Evolutionary conservation across 805 yeast species (phyloP).

Genomic region (Lipomyces oligophaga): DNA sequence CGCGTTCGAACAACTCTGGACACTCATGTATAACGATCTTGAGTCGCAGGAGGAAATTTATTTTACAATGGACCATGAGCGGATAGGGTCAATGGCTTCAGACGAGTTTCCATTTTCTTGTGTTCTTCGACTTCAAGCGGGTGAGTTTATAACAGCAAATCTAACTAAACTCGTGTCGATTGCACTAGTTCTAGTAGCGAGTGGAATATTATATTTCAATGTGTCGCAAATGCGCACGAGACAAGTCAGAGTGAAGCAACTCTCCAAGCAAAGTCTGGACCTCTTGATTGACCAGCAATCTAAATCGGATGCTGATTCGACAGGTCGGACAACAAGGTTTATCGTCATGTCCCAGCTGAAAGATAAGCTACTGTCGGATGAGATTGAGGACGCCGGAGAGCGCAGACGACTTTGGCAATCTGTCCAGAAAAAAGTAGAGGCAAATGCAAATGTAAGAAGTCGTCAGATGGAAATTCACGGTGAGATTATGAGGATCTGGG

Average conservation of each 20-base stretch:
- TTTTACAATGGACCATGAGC: conserved; percentile 3
- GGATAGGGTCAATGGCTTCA: conserved; percentile 17
- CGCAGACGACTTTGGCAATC: conserved; percentile 27
- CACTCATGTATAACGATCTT: conserved; percentile 20
- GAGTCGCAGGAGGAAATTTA: conserved; percentile 14
- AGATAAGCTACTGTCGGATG: conserved; percentile 45
- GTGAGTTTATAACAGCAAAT: conserved; percentile 8
- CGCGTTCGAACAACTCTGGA: conserved; percentile 41
- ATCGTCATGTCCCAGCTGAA: conserved; percentile 64
- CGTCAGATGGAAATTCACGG: conserved; percentile 53
- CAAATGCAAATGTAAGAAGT: conserved; percentile 29
- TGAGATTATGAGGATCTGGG: conserved; percentile 80
- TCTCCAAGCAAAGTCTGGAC: conserved; percentile 32
- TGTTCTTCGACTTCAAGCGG: conserved; percentile 2
- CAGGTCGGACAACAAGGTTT: conserved; percentile 43
- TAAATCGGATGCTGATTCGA: conserved; percentile 33
- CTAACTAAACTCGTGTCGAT: not conserved
- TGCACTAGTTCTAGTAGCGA: not conserved
- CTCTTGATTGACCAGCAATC: conserved; percentile 26
- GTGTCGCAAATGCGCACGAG: not conserved
- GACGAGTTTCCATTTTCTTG: conserved; percentile 17
- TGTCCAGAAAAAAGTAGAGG: conserved; percentile 28
- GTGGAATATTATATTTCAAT: not conserved
- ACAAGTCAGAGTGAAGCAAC: conserved; percentile 11
- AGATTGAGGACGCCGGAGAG: conserved; percentile 32